A percentile compares a stretch with the other conserved stretches of the same genome.
Evolutionary conservation across 2,329 filamentous ascomycete genomes (phyloP).

Genomic region (Ophiocordyceps camponoti-rufipedis): DNA sequence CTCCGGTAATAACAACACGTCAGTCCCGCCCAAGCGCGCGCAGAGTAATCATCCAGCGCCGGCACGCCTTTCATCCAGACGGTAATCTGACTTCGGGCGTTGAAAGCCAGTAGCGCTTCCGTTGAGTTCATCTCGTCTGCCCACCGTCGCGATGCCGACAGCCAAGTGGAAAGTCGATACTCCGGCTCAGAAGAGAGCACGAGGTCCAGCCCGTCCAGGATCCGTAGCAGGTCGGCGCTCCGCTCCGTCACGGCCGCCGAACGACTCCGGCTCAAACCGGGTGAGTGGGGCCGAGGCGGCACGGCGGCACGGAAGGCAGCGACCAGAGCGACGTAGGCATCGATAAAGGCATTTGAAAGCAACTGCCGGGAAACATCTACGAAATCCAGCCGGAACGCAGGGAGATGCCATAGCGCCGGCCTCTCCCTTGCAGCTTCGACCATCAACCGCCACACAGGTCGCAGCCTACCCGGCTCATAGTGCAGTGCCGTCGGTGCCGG

Average conservation of each 20-base stretch:
- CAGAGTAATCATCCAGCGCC: constrained; percentile 28
- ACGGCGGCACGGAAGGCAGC: constrained; percentile 7
- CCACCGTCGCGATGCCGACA: constrained; percentile 15
- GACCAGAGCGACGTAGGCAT: constrained; percentile 18
- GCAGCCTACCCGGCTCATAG: constrained; percentile 20
- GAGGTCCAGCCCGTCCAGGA: constrained; percentile 19
- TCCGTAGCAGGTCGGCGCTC: constrained; percentile 12
- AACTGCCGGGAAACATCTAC: constrained; percentile 31
- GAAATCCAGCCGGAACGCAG: constrained; percentile 25
- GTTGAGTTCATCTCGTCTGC: constrained; percentile 4
- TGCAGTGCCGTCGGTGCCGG: constrained; percentile 19
- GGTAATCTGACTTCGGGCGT: constrained; percentile 30
- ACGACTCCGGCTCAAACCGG: neutral
- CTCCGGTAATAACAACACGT: constrained; percentile 25
- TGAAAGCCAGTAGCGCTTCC: constrained; percentile 21
- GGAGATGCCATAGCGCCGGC: constrained; percentile 18
- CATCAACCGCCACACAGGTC: constrained; percentile 20
- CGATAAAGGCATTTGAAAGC: constrained; percentile 25
- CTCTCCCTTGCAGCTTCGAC: constrained; percentile 15
- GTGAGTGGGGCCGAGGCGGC: constrained; percentile 6
- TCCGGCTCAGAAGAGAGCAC: constrained; percentile 21
- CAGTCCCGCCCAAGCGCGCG: constrained; percentile 28
- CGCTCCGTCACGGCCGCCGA: constrained; percentile 3
- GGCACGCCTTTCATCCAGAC: constrained; percentile 20
- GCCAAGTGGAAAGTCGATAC: constrained; percentile 23